Conservation (phyloP, 2,329 filamentous ascomycete species). For the Chrysoporthe austroafricana region DNA sequence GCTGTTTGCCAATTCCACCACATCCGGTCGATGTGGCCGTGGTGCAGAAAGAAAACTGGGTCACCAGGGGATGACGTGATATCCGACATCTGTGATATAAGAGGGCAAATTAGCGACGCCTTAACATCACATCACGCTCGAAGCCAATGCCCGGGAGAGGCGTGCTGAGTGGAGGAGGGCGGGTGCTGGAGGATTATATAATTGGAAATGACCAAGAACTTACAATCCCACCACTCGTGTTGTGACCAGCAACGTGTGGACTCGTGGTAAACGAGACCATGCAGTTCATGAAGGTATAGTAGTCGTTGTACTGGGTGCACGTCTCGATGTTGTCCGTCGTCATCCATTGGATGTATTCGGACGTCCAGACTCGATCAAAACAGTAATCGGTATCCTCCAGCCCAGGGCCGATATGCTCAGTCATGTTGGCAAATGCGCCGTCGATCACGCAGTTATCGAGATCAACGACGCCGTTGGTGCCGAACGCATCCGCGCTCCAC, state of each 20-base stretch:
- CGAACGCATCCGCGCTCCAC: slow-evolving; percentile 20
- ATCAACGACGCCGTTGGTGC: slow-evolving; percentile 17
- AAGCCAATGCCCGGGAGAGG: not conserved
- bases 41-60: slow-evolving; percentile 41
- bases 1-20: slow-evolving; percentile 32
- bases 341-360: slow-evolving; percentile 9
- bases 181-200: not conserved
- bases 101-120: not conserved
- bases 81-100: not conserved
- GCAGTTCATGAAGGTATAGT: slow-evolving; percentile 1
- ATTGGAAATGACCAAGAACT: not conserved
- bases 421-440: slow-evolving; percentile 34
- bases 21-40: slow-evolving; percentile 37
- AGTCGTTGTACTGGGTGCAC: not conserved
- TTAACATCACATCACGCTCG: not conserved
- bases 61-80: slow-evolving; percentile 30
- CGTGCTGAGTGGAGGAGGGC: not conserved
- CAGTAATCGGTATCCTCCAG: slow-evolving; percentile 26
- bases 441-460: slow-evolving; percentile 31
- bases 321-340: slow-evolving; percentile 24
- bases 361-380: slow-evolving; percentile 14
- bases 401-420: slow-evolving; percentile 32
- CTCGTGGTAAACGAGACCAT: not conserved
- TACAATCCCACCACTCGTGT: not conserved
- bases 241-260: not conserved